Evolutionary conservation across 192 early-diverging fungal genomes (phyloP).

Genomic region (Hyaloraphidium curvatum): DNA sequence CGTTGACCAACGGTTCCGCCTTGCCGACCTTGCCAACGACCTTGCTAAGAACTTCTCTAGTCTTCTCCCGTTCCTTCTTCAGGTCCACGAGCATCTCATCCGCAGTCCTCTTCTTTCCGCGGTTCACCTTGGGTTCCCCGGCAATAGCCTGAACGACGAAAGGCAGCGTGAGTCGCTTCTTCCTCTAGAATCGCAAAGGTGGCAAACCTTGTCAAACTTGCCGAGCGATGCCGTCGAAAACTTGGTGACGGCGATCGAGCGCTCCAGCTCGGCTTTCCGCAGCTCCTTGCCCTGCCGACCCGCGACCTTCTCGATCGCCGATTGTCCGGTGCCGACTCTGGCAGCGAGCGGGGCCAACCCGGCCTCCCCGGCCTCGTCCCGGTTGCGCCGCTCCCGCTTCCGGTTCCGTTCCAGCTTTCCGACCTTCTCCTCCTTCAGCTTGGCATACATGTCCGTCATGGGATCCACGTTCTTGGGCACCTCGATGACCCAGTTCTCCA

Average conservation of each 20-base stretch:
- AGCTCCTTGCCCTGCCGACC: constrained; percentile 35
- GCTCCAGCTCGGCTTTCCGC: constrained; percentile 54
- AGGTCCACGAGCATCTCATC: too few relatives aligned
- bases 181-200: too few relatives aligned
- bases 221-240: constrained; percentile 76
- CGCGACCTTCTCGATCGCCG: too few relatives aligned
- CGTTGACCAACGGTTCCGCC: too few relatives aligned
- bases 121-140: too few relatives aligned
- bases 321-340: constrained; percentile 15
- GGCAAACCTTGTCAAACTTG: constrained; percentile 59
- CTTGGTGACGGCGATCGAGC: constrained; percentile 53
- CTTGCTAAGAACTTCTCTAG: too few relatives aligned
- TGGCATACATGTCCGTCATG: constrained; percentile 71
- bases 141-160: too few relatives aligned
- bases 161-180: too few relatives aligned
- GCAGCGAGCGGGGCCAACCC: constrained; percentile 22
- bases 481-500: constrained; percentile 84
- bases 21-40: too few relatives aligned
- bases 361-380: constrained; percentile 49
- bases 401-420: constrained; percentile 73
- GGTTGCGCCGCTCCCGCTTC: constrained; percentile 67
- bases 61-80: too few relatives aligned
- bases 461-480: constrained; percentile 68
- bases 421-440: constrained; percentile 63
- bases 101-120: too few relatives aligned